Evolutionary conservation across 2,329 filamentous ascomycete species (phyloP), one percentile per base, ranked within the genome.

Genomic region (Xylariaceae sp.): DNA sequence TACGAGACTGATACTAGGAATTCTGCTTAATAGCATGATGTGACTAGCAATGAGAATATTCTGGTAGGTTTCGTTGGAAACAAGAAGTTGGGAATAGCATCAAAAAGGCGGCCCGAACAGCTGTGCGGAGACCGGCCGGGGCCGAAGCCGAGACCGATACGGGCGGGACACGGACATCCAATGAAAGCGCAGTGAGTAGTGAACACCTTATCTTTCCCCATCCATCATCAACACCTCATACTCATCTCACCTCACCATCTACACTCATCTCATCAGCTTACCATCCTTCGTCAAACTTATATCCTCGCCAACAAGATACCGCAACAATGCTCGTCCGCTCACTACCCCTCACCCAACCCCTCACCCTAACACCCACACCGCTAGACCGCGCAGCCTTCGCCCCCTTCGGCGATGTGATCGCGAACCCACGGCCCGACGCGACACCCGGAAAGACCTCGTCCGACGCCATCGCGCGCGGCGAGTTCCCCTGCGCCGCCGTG

Each of bases 381-480:
- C 82, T 97, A 55, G 88, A 85, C 7, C 81, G 83, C 51, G 76
- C 79, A 3, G 76, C 83, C 55, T 97, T 97, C 75, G 78, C 85
- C 11, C 80, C 84, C 49, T 99, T 95, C 74, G 94, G 94, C 72
- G 87, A 89, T 57, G 90, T 94, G 51, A 83, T 97, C 66, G 78
- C 86, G 71, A 90, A 93, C 71, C 90, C 90, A 37, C 78, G 81
- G 61, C 81, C 82, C 49, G 74, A 78, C 69, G 71, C 85, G 64
- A 75, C 81, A 63, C 80, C 83, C 10, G 69, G 59, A 61, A 67
- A 61, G 57, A 68, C 65, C 65, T 63, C 72, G 66, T 70, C 51
- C 53, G 62, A 61, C n/a, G 58, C 59, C 60, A 67, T 64, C 51
- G 64, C 64, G 0, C 41, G 49, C 52, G 53, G 60, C 39, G 60